Conservation (phyloP, 1,284 basidiomycete genomes). For the Athelia psychrophila region DNA sequence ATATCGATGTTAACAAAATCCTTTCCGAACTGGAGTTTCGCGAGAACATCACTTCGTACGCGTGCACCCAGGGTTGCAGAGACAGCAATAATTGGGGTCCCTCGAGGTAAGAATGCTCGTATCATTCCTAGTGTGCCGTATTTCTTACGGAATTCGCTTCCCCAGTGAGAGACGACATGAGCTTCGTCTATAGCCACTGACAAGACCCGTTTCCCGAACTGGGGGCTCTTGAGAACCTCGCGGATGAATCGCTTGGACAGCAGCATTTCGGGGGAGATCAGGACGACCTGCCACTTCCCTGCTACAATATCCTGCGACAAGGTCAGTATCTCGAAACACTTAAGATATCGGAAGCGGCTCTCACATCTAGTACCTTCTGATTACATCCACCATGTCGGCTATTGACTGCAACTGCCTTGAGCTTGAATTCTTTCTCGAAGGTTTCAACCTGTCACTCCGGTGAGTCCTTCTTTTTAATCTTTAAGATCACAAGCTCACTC, state of each 20-base stretch:
- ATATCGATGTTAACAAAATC: constrained; percentile 19
- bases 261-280: constrained; percentile 38
- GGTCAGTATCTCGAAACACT: neutral
- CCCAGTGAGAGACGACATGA: constrained; percentile 40
- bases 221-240: constrained; percentile 25
- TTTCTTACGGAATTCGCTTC: constrained; percentile 35
- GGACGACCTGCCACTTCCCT: constrained; percentile 30
- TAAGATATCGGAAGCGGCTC: neutral
- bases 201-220: constrained; percentile 21
- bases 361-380: constrained; percentile 9
- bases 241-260: constrained; percentile 29
- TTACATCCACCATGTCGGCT: constrained; percentile 13
- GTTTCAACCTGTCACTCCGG: constrained; percentile 14
- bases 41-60: constrained; percentile 27
- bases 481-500: neutral
- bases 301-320: constrained; percentile 24
- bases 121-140: constrained; percentile 32
- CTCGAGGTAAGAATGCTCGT: constrained; percentile 29
- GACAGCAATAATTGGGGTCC: constrained; percentile 32
- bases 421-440: constrained; percentile 11
- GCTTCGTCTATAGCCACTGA: constrained; percentile 37
- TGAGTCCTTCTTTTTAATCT: neutral
- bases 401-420: constrained; percentile 13
- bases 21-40: constrained; percentile 25
- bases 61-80: constrained; percentile 33